phyloP scores from a whole-genome alignment of 345 rosid genomes.

The Sisymbrium irio region DNA sequence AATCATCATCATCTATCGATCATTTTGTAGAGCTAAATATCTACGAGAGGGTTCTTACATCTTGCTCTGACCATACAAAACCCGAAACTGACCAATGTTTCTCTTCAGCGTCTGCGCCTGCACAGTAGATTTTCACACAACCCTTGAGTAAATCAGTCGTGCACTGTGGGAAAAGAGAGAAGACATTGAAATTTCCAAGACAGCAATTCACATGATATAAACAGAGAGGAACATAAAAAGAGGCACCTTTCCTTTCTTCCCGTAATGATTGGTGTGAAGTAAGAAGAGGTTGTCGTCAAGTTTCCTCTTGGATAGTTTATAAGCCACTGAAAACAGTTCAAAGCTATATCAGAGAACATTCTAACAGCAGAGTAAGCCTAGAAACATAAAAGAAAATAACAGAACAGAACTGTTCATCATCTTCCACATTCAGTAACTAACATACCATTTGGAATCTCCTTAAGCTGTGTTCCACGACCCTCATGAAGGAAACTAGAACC shows the following conservation, averaged over 20 bases:
- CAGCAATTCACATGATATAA: not conserved
- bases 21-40: conserved; percentile 9
- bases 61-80: conserved; percentile 77
- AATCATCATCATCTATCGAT: no score
- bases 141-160: conserved; percentile 12
- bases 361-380: not conserved
- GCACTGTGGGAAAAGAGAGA: conserved; percentile 2
- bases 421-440: no score
- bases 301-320: conserved; percentile 92
- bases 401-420: no score
- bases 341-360: conserved; percentile 7
- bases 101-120: conserved; percentile 77
- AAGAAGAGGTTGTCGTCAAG: conserved; percentile 80
- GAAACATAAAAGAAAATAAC: no score
- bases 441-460: conserved; percentile 95
- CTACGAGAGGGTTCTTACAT: conserved; percentile 43
- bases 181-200: not conserved
- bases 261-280: conserved; percentile 78
- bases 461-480: conserved; percentile 89
- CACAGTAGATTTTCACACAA: conserved; percentile 27
- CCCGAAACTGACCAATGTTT: conserved; percentile 92
- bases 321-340: conserved; percentile 72
- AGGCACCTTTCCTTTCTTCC: conserved; percentile 91
- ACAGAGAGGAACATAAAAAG: not conserved
- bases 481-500: no score